Evolutionary conservation across 305 asterid genomes (phyloP), one percentile per base, ranked within the genome.

Genomic region (Fraxinus sp.): DNA sequence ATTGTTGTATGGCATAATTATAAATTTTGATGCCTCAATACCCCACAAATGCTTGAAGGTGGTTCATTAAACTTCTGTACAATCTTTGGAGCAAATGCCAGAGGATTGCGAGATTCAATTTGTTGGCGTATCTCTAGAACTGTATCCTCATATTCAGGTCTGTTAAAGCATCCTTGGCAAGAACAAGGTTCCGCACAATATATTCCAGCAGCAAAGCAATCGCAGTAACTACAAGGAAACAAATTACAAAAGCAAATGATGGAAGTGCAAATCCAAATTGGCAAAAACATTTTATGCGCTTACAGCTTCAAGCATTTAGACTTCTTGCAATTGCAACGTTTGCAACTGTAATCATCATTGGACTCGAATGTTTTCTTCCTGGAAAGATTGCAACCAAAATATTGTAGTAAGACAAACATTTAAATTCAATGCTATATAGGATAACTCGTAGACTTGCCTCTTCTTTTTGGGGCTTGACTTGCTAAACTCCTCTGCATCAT

Each of bases 261-360:
- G 62, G 80, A 73, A 2, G 57, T 62, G 79, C 57, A 87, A 85
- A 66, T 64, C 77, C 79, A 39, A 80, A 71, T 7, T 32, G 70
- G 59, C 36, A 75, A 83, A 70, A 74, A 64, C 59, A 49, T 43
- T 80, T 33, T 64, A 85, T 74, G 43, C 16, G 75, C 97, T 91
- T 90, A 93, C 98, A 95, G 93, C 91, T 95, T 93, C 87, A 95
- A 86, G 91, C 98, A 95, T 83, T 85, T 87, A 78, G 93, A 90
- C 90, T 89, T 93, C 87, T 89, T 94, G 88, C 98, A 94, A 79
- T 92, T 92, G 93, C 98, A 94, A 77, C 91, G 92, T 80, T 91
- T 90, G 88, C 95, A 88, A 85, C 92, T 93, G 84, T 86, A 87
- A 59, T 87, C 85, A 72, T 80, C 93, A 81, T 36, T 78, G 82